Evolutionary conservation across 257 asterid genomes (phyloP), one percentile per base, ranked within the genome.

Genomic region (Jasminum sambac): DNA sequence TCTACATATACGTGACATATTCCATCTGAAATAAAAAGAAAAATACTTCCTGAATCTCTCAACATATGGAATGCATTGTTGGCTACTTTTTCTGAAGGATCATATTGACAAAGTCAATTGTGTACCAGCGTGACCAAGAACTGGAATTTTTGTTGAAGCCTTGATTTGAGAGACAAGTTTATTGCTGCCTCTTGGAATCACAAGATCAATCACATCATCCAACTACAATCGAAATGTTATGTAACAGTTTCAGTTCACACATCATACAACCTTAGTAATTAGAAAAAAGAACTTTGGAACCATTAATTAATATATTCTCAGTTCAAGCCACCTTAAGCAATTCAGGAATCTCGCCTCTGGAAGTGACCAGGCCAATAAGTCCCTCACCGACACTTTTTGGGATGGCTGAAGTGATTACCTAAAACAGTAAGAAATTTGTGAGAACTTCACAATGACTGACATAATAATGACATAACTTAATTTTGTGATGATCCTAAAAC

Each of bases 161-260:
- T 88, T 90, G 76, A 90, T 90, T 85, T 90, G 86, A 16, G 95
- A 88, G 76, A 90, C 97, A n/a, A 90, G 97, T 68, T 85, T 86
- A 78, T 88, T 90, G 90, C 97, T 90, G 10, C 97, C 97, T 82
- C 97, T 85, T 38, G 97, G 97, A 72, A 90, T 90, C 80, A 90
- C 97, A 66, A 90, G 89, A 85, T 90, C 97, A 70, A 90, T 90
- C 74, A 88, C 97, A 65, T 88, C 94, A 74, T 90, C 91, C 41
- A 90, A 95, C 97, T 90, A 69, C 46, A 70, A 36, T 67, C 0
- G 48, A 60, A 46, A 63, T 39, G 42, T 17, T 58, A 57, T 14
- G 21, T 26, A 30, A 1, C 63, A 50, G 24, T 8, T 17, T 17
- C 59, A 50, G 43, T 63, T 44, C 64, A 59, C 11, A 25, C 36